Evolutionary conservation across 208 protist genomes (phyloP), one percentile per base, ranked within the genome.

Genomic region (Leishmania gerbilli): DNA sequence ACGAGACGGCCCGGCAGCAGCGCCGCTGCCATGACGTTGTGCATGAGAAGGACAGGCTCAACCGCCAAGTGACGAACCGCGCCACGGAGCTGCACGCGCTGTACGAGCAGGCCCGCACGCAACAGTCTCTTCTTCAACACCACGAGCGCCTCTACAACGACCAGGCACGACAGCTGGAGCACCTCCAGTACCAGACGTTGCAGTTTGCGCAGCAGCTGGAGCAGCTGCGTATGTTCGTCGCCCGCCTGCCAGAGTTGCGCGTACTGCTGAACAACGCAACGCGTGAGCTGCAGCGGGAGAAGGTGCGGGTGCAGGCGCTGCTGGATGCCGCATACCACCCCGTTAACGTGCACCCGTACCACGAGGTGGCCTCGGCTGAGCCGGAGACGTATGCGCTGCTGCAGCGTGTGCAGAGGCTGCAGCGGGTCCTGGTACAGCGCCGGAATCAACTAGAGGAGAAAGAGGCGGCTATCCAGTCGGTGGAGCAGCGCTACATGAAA

Each of bases 51-150:
- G 98, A 99, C 83, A 90, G 99, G 21, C 90, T 99, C 8, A 87
- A 89, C 62, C 90, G 90, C 53, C 95, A 99, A 83, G 91, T 99
- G n/a, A 98, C 99, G 62, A 79, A 95, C 68, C 89, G 98, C 42
- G 96, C 99, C 69, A 93, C 98, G 83, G 98, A 99, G 89, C 90
- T 99, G 24, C 90, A 92, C 67, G 72, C 90, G 67, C 84, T 99
- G 15, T 99, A 99, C 87, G 98, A 99, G 79, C 98, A 98, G 82
- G 95, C 99, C n/a, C 97, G 95, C 79, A 96, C 99, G 34, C 97
- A 99, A 82, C 88, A 98, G 84, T 87, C 91, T 21, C 94, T 95
- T 47, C 89, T 99, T 7, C 87, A 92, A 79, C 99, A 99, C 77
- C 98, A 98, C 62, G 98, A 99, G 87, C 80, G 86, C 21, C 91